A percentile compares a stretch with the other conserved stretches of the same genome.
Evolutionary conservation across 2,329 filamentous ascomycete species (phyloP).

Genomic region (Penicillium hordei): DNA sequence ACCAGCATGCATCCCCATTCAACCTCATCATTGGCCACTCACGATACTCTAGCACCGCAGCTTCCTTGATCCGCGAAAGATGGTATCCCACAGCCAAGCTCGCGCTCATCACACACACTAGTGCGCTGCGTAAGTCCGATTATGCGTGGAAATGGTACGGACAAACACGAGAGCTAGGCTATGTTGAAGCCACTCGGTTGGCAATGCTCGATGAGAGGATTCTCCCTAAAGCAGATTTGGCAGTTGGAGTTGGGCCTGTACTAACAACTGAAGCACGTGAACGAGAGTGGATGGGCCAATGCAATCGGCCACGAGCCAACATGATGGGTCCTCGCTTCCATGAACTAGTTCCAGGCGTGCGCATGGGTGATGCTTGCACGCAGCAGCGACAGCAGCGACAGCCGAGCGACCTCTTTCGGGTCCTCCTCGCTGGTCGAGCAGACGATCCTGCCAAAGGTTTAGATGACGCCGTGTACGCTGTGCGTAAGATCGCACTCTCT

Average conservation of each 20-base stretch:
- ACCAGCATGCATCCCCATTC: not conserved
- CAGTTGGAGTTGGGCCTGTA: not conserved
- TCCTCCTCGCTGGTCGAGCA: conserved; percentile 5
- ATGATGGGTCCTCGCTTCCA: conserved; percentile 1
- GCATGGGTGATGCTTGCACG: not conserved
- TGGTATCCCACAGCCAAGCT: conserved; percentile 3
- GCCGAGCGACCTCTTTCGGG: not conserved
- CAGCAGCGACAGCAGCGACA: not conserved
- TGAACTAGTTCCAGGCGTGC: not conserved
- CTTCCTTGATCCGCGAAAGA: conserved; percentile 1
- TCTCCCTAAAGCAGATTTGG: conserved; percentile 2
- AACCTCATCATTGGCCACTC: conserved; percentile 2
- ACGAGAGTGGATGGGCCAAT: conserved; percentile 2
- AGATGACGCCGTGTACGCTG: not conserved
- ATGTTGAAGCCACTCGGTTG: not conserved
- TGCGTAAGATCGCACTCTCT: not conserved
- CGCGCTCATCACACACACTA: conserved; percentile 1
- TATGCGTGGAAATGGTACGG: not conserved
- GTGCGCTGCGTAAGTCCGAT: not conserved
- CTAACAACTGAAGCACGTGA: not conserved
- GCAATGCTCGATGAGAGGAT: conserved; percentile 1
- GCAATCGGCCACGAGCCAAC: not conserved
- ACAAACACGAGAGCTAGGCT: conserved; percentile 1
- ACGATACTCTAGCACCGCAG: conserved; percentile 1
- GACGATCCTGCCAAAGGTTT: conserved; percentile 2